Percentiles rank a stretch among this genome's conserved stretches.
phyloP scores from a whole-genome alignment of 306 rosid genomes.

The Rosa lucieae region DNA sequence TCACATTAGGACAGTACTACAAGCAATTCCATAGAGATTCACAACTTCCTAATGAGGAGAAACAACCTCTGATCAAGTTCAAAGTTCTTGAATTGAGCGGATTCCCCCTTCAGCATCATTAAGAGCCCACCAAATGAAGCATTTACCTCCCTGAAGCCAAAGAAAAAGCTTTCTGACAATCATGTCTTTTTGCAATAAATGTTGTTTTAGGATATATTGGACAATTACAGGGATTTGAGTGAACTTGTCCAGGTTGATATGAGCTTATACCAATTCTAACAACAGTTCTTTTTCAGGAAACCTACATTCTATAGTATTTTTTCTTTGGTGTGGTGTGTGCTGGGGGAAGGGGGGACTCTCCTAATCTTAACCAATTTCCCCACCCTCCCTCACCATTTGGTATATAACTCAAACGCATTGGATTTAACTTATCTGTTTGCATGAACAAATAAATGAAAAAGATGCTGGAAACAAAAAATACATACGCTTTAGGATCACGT shows the following conservation, averaged over 20 bases:
- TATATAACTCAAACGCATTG: background rate
- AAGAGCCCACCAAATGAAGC: slow-evolving; percentile 92
- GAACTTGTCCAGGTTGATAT: background rate
- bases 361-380: too few species aligned
- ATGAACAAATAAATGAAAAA: background rate
- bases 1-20: background rate
- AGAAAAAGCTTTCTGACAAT: background rate
- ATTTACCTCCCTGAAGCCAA: slow-evolving; percentile 59
- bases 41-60: slow-evolving; percentile 85
- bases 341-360: too few species aligned
- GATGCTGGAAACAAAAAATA: background rate
- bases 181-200: background rate
- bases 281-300: background rate
- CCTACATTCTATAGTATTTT: too few species aligned
- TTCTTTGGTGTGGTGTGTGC: too few species aligned
- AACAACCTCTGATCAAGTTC: slow-evolving; percentile 86
- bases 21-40: slow-evolving; percentile 19
- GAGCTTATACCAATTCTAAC: background rate
- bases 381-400: too few species aligned
- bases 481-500: slow-evolving; percentile 71
- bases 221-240: background rate
- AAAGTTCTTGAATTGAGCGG: slow-evolving; percentile 76
- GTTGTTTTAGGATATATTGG: background rate
- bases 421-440: background rate
- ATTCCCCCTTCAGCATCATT: slow-evolving; percentile 87